These are phyloP conservation scores for Apiotrichum porosum DNA, from an alignment of 1,284 basidiomycete genomes.

Conservation along the genomic window DNA sequence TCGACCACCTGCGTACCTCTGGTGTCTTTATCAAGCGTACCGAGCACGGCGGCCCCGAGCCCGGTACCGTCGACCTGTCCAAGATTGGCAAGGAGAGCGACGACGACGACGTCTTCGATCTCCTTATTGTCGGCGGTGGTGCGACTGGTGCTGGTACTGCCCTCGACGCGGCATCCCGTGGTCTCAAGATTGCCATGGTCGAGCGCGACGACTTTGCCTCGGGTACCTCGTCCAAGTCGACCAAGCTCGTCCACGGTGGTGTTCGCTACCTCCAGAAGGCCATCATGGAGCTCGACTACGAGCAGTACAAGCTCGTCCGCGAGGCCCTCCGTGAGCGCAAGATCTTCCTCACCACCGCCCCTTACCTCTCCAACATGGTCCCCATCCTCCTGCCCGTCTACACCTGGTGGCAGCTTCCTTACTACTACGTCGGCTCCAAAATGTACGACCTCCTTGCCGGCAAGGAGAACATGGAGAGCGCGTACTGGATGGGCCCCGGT, in stretches of 20 bases:
- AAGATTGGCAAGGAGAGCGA: conserved; percentile 27
- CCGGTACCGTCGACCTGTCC: conserved; percentile 25
- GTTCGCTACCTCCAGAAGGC: conserved; percentile 97
- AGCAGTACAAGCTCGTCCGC: conserved; percentile 90
- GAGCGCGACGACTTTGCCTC: conserved; percentile 90
- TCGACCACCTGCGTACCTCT: conserved; percentile 48
- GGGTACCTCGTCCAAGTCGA: conserved; percentile 93
- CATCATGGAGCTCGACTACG: conserved; percentile 88
- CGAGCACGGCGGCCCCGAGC: conserved; percentile 30
- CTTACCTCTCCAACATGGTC: conserved; percentile 85
- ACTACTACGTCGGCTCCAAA: conserved; percentile 94
- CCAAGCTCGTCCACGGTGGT: conserved; percentile 96
- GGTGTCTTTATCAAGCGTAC: conserved; percentile 42
- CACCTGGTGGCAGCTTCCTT: conserved; percentile 94
- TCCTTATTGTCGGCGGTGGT: conserved; percentile 82
- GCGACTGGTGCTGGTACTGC: conserved; percentile 93
- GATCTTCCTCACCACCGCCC: conserved; percentile 93
- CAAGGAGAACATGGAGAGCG: conserved; percentile 92
- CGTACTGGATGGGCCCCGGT: conserved; percentile 89
- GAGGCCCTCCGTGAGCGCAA: conserved; percentile 90
- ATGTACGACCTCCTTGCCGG: conserved; percentile 94
- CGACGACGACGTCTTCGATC: conserved; percentile 65
- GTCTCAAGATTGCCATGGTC: conserved; percentile 86
- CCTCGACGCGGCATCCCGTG: conserved; percentile 86
- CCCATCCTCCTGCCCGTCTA: conserved; percentile 54